Conservation (phyloP, 768 basidiomycete genomes). For the Auriscalpium microsporum region DNA sequence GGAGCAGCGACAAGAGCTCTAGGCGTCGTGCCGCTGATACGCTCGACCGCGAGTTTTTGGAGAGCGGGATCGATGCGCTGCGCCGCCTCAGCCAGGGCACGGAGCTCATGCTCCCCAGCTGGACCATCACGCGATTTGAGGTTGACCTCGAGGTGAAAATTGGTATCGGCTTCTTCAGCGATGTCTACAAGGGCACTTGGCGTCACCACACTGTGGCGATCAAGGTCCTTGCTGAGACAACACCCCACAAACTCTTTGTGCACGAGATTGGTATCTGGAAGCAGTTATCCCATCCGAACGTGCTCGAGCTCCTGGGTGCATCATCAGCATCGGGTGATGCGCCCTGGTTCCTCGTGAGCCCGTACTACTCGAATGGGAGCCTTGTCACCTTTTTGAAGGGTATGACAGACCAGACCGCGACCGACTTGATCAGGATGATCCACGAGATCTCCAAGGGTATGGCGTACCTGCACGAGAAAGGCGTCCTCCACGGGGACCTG, state of each 20-base stretch:
- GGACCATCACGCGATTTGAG: conserved; percentile 81
- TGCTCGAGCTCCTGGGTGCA: conserved; percentile 70
- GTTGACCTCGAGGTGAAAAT: conserved; percentile 63
- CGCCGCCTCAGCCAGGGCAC: conserved; percentile 42
- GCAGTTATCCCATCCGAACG: conserved; percentile 54
- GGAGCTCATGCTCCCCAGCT: conserved; percentile 41
- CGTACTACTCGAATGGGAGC: conserved; percentile 55
- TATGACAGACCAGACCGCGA: conserved; percentile 22
- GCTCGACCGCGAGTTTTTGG: conserved; percentile 62
- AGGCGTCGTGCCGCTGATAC: conserved; percentile 29
- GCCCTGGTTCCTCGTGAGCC: conserved; percentile 56
- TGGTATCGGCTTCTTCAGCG: conserved; percentile 67
- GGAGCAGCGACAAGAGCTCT: background rate
- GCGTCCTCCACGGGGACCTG: conserved; percentile 72
- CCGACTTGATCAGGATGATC: conserved; percentile 51
- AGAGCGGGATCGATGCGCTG: conserved; percentile 64
- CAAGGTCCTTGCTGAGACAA: conserved; percentile 59
- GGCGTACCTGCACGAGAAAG: conserved; percentile 65
- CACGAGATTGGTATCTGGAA: conserved; percentile 71
- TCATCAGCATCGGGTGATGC: conserved; percentile 60
- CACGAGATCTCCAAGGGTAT: conserved; percentile 74
- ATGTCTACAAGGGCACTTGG: conserved; percentile 76
- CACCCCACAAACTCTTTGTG: conserved; percentile 56
- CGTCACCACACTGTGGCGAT: conserved; percentile 55
- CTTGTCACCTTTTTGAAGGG: conserved; percentile 49